Evolutionary conservation across 768 basidiomycete species (phyloP).

Genomic region (Gymnopilus dilepis): DNA sequence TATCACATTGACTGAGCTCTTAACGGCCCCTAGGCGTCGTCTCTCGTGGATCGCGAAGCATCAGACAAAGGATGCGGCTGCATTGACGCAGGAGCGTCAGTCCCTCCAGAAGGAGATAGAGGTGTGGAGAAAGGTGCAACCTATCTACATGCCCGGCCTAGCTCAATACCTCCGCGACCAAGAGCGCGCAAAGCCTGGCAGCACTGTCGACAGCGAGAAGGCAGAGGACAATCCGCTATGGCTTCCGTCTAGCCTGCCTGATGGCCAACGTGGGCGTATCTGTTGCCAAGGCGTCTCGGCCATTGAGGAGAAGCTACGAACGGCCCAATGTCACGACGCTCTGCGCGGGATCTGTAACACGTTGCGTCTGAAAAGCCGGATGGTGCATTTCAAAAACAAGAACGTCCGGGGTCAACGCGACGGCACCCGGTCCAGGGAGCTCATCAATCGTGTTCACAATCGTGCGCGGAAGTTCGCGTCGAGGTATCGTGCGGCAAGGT

Average conservation of each 20-base stretch:
- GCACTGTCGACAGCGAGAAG: neutral
- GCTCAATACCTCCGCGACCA: neutral
- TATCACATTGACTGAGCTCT: neutral
- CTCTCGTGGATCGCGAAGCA: neutral
- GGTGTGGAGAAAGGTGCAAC: neutral
- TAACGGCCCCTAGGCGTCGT: neutral
- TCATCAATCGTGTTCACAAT: constrained; percentile 1
- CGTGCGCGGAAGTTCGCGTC: neutral
- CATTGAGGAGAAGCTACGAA: neutral
- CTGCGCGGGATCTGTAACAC: neutral
- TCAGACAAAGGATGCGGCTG: neutral
- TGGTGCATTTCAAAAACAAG: constrained; percentile 10
- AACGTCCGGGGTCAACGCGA: constrained; percentile 7
- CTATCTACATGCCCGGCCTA: neutral
- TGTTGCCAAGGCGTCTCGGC: neutral
- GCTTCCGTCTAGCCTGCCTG: neutral
- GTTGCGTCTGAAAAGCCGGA: neutral
- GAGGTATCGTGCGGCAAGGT: neutral
- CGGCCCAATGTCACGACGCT: neutral
- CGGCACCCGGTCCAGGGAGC: neutral
- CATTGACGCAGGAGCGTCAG: neutral
- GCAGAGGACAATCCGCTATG: neutral
- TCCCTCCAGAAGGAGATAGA: neutral
- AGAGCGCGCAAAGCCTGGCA: neutral
- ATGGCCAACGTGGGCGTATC: neutral